Percentiles rank a stretch among this genome's conserved stretches.
These are phyloP conservation scores for Cyclostephanos tholiformis DNA, from an alignment of 108 stramenopile species.

Conservation along the genomic window DNA sequence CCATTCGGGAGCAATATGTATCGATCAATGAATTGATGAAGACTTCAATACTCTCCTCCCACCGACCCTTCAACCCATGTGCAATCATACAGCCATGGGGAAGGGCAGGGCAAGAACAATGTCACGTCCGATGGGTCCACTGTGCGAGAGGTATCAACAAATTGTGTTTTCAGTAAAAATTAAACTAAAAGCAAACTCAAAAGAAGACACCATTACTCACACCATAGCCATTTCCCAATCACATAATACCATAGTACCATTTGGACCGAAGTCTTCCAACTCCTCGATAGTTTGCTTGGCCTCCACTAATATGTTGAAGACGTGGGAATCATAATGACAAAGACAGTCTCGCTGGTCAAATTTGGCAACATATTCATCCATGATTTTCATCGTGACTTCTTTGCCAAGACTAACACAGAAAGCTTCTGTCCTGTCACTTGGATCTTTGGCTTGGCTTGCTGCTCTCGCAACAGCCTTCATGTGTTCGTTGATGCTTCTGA, in stretches of 20 bases:
- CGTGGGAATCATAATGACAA: conserved; percentile 56
- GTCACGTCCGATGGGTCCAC: conserved; percentile 42
- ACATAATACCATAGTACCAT: conserved; percentile 40
- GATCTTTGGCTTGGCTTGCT: neutral
- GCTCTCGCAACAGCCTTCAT: conserved; percentile 20
- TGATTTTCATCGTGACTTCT: conserved; percentile 21
- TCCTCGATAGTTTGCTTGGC: conserved; percentile 37
- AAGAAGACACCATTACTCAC: neutral
- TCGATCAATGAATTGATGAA: conserved; percentile 30
- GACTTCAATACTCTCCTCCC: conserved; percentile 10
- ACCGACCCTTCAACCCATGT: conserved; percentile 28
- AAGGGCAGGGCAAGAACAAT: conserved; percentile 28
- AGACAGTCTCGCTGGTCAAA: conserved; percentile 37
- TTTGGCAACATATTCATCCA: conserved; percentile 22
- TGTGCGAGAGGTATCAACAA: neutral
- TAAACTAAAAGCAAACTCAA: neutral
- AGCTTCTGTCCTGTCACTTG: conserved; percentile 27
- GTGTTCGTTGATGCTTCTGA: conserved; percentile 7
- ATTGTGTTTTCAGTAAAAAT: neutral
- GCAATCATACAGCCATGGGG: conserved; percentile 38
- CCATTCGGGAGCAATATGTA: conserved; percentile 29
- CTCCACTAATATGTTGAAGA: conserved; percentile 67
- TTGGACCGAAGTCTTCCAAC: conserved; percentile 33
- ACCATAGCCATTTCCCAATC: conserved; percentile 49
- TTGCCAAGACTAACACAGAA: conserved; percentile 19